These are phyloP conservation scores for Candida koratica DNA, from an alignment of 805 yeast species.

Conservation along the genomic window DNA sequence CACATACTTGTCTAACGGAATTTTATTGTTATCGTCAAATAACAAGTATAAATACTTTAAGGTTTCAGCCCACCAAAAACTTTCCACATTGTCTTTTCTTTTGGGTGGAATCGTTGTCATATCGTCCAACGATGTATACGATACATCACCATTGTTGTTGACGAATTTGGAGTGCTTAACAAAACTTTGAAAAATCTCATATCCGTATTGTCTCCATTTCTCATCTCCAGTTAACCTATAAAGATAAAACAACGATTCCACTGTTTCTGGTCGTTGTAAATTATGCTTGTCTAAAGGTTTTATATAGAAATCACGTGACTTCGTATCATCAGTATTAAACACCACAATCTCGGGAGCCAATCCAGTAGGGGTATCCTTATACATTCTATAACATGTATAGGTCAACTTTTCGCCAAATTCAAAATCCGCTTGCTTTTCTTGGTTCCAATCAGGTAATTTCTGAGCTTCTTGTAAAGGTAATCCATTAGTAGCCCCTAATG, in stretches of 20 bases:
- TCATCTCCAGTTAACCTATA: conserved; percentile 77
- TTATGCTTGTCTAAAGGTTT: conserved; percentile 76
- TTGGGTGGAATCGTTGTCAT: conserved; percentile 55
- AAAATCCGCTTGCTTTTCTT: conserved; percentile 58
- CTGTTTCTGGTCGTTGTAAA: conserved; percentile 90
- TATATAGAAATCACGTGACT: conserved; percentile 56
- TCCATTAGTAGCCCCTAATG: conserved; percentile 87
- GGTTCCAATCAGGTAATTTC: conserved; percentile 53
- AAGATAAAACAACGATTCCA: conserved; percentile 77
- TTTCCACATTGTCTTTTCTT: conserved; percentile 74
- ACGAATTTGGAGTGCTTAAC: conserved; percentile 51
- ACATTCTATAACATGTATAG: conserved; percentile 80
- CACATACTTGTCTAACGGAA: conserved; percentile 66
- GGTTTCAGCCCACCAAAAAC: conserved; percentile 93
- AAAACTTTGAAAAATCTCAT: conserved; percentile 75
- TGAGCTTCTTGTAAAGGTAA: conserved; percentile 52
- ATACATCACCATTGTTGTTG: conserved; percentile 39
- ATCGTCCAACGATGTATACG: conserved; percentile 62
- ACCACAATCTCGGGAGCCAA: conserved; percentile 85
- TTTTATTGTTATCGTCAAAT: conserved; percentile 61
- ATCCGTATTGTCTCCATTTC: conserved; percentile 85
- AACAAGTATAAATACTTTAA: conserved; percentile 77
- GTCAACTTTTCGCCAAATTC: conserved; percentile 70
- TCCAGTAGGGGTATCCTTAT: conserved; percentile 68
- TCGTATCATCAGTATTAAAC: conserved; percentile 56